phyloP scores from a whole-genome alignment of 1,139 yeast genomes.

The Hemisphaericaspora xylanilytica region DNA sequence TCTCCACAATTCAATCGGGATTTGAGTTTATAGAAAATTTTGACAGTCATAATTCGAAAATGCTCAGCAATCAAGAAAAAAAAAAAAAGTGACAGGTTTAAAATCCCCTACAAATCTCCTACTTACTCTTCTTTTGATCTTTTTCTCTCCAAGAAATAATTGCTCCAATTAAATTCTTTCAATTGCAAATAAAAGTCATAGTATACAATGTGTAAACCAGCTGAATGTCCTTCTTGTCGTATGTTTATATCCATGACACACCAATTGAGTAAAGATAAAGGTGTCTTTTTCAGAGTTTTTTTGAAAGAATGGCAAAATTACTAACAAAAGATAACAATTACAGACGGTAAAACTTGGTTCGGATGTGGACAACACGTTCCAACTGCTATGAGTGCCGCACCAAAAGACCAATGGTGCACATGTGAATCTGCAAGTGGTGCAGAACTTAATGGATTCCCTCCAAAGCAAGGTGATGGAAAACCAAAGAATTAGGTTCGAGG shows the following conservation, averaged over 20 bases:
- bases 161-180: not conserved
- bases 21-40: too few relatives aligned
- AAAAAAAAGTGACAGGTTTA: too few relatives aligned
- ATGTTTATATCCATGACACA: slow-evolving; percentile 8
- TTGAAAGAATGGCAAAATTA: not conserved
- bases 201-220: slow-evolving; percentile 20
- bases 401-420: slow-evolving; percentile 37
- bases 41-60: too few relatives aligned
- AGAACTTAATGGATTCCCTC: slow-evolving; percentile 17
- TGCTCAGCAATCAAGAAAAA: too few relatives aligned
- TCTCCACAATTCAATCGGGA: too few relatives aligned
- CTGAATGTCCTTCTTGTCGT: slow-evolving; percentile 19
- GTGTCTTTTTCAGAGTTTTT: too few relatives aligned
- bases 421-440: slow-evolving; percentile 22
- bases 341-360: slow-evolving; percentile 36
- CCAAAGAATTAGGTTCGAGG: slow-evolving; percentile 4
- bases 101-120: too few relatives aligned
- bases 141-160: too few relatives aligned
- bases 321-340: too few relatives aligned
- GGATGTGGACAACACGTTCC: slow-evolving; percentile 50
- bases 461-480: slow-evolving; percentile 18
- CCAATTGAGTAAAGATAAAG: not conserved
- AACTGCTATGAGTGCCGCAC: slow-evolving; percentile 33
- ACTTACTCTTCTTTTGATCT: too few relatives aligned
- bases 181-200: not conserved